Base-by-base conservation (phyloP, 495 filamentous ascomycete genomes). In the Annulohypoxylon moriforme region DNA sequence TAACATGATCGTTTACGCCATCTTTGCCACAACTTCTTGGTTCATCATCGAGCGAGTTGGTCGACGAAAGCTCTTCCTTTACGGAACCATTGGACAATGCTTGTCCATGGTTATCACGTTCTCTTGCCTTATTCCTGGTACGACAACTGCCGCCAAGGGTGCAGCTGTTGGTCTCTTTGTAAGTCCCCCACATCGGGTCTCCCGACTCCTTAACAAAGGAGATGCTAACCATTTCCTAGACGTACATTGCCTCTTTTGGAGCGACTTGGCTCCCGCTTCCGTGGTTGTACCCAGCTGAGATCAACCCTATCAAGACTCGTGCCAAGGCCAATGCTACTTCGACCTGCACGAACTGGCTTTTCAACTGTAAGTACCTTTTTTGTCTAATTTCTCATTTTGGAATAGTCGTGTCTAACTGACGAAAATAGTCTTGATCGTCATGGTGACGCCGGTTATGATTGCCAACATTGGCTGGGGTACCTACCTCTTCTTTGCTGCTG, bases 401-500 rank as follows among this genome's bases (percentile, higher is more conserved):
- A 14, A n/a, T 55, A 18, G 31, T n/a, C 16, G 76, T 50, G 25
- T 20, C 49, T 67, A 70, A 72, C 60, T 50, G 27, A 16, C 11
- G 27, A 63, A 63, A 20, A 18, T 20, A 64, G 56, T 69, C 61
- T 61, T 89, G 11, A 87, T 94, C 42, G 92, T 94, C 64, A 92
- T 94, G 91, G 88, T 94, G 61, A 92, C 91, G 0, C 92, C 92
- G 0, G 86, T 93, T 55, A 91, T 93, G 88, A 79, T 94, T 25
- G 69, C 80, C 47, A 81, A 83, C 58, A 93, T 93, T 60, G 77
- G 83, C 55, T 95, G 91, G 91, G 88, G 90, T 9, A 93, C 90
- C 0, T 95, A 94, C 77, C 84, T 94, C 36, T 92, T 94, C 86
- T 94, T 94, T 76, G 91, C 91, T 5, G 78, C 81, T 36, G 80